phyloP scores from a whole-genome alignment of 164 flowering plant genomes.

The Euptelea pleiosperma region DNA sequence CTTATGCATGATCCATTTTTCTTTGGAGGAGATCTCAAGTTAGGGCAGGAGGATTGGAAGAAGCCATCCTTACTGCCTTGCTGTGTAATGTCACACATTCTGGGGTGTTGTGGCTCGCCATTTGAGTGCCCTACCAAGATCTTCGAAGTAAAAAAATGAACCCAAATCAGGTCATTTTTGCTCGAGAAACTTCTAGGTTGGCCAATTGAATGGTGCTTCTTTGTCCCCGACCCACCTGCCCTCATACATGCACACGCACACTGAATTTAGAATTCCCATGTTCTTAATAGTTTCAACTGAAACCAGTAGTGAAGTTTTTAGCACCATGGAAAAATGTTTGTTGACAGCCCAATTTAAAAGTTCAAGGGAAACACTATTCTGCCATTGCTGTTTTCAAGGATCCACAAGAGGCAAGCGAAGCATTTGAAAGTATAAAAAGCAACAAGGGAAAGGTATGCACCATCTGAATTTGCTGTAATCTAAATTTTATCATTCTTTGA shows the following conservation, averaged over 20 bases:
- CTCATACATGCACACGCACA: background rate
- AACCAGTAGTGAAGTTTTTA: background rate
- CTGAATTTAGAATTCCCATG: background rate
- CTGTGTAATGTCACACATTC: too few relatives aligned
- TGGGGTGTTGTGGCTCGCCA: too few relatives aligned
- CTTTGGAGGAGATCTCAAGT: background rate
- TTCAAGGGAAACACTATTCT: constrained; percentile 31
- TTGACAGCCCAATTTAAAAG: constrained; percentile 36
- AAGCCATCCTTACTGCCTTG: background rate
- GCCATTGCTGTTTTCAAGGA: constrained; percentile 45
- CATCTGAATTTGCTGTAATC: background rate
- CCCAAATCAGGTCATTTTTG: background rate
- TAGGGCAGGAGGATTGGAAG: background rate
- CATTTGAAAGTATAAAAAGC: constrained; percentile 52
- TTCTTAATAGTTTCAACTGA: background rate
- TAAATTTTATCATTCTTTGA: background rate
- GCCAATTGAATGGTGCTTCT: background rate
- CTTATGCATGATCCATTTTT: background rate
- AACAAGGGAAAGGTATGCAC: constrained; percentile 38
- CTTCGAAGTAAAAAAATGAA: too few relatives aligned
- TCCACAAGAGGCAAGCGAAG: constrained; percentile 43
- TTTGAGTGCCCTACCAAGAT: too few relatives aligned
- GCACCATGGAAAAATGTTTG: constrained; percentile 11
- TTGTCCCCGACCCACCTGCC: background rate
- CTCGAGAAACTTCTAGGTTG: background rate